Evolutionary conservation across 768 basidiomycete genomes (phyloP), one percentile per base, ranked within the genome.

Genomic region (Sistotremastrum suecicum): DNA sequence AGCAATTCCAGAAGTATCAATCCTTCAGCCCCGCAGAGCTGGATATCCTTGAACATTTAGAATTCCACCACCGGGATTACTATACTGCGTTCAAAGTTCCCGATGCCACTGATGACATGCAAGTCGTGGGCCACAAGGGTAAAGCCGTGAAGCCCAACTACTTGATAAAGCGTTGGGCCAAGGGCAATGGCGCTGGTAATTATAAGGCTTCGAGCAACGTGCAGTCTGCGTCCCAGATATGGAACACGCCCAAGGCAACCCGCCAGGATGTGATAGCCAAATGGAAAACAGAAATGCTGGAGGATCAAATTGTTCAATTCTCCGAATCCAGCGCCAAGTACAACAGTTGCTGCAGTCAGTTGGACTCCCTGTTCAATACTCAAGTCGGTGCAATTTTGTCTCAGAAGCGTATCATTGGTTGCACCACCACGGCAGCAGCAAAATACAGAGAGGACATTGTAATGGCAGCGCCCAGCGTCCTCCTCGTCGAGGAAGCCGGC

Each of bases 401-500:
- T 43, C 58, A 45, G 37, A 79, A 76, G 55, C 59, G 74, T 3
- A 70, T 82, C 43, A 75, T 82, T 7, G 80, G 70, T 0, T 80
- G 79, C 48, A 83, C 80, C 0, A 83, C 80, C 0, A 80, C 80
- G 0, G 80, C 67, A 1, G 80, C 80, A 0, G 80, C 80, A 0
- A 83, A 74, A 56, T 79, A 72, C 52, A 58, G 61, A 0, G 58
- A 66, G 1, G 62, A 61, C 11, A 68, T 83, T 30, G 69, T 63
- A 30, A 65, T 64, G 1, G 56, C 54, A 1, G 69, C 65, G 5
- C 74, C 78, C 0, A 63, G 67, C 6, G 67, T 83, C 1, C 56
- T 83, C 3, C 61, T 83, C 1, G 79, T 83, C 1, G 81, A 83
- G 53, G 81, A 83, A 57, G 80, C 80, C 0, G 80, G 81, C 5